Percentiles rank a stretch among this genome's conserved stretches.
These are phyloP conservation scores for Fusarium stilboides DNA, from an alignment of 2,329 filamentous ascomycete species.

Conservation along the genomic window DNA sequence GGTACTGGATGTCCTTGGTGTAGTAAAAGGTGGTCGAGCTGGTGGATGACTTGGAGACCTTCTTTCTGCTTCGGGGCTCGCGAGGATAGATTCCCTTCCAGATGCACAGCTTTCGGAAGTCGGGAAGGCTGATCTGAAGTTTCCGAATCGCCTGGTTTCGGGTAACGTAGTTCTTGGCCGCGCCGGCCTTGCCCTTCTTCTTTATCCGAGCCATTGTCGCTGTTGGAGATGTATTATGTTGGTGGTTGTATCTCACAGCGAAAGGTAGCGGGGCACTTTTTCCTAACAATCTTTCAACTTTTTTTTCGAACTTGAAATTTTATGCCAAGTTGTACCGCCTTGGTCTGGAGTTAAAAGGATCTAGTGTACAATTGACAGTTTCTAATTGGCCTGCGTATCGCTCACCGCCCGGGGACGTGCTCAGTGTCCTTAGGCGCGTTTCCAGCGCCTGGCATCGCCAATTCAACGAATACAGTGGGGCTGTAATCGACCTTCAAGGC, in stretches of 20 bases:
- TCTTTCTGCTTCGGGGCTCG: conserved; percentile 97
- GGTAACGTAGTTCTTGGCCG: conserved; percentile 98
- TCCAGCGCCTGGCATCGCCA: conserved; percentile 30
- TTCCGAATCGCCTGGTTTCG: conserved; percentile 97
- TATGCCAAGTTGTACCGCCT: conserved; percentile 54
- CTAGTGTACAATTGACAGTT: neutral
- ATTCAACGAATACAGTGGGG: conserved; percentile 37
- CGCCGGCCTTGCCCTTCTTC: conserved; percentile 93
- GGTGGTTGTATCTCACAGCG: conserved; percentile 39
- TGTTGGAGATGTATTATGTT: conserved; percentile 41
- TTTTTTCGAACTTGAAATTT: conserved; percentile 54
- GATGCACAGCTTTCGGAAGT: conserved; percentile 98
- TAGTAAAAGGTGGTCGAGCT: conserved; percentile 93
- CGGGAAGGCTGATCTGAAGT: conserved; percentile 95
- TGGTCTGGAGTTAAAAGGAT: conserved; percentile 14
- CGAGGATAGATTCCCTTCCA: conserved; percentile 99
- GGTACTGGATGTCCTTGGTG: conserved; percentile 97
- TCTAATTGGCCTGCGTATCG: conserved; percentile 13
- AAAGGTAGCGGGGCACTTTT: conserved; percentile 55
- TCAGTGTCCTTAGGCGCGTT: conserved; percentile 25
- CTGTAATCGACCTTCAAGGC: conserved; percentile 1
- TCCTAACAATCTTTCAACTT: conserved; percentile 52
- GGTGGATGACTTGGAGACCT: conserved; percentile 91
- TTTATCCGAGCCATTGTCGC: conserved; percentile 80
- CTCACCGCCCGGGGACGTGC: conserved; percentile 29